Base-by-base conservation (phyloP, 208 protist species). In the Phytomonas francai region DNA sequence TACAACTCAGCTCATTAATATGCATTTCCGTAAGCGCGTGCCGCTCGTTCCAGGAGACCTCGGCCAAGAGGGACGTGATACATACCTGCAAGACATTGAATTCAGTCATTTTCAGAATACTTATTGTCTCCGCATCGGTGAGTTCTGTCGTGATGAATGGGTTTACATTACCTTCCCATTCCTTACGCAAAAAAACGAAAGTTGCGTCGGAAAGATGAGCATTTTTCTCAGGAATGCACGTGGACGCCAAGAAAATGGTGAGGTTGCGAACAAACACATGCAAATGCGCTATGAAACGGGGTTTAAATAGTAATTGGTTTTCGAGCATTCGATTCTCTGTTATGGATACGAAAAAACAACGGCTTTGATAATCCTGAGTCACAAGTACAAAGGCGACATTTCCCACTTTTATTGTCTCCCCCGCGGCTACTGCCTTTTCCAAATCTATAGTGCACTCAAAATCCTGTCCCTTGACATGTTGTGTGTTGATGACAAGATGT, bases 11-110 rank as follows among this genome's bases (percentile, higher is more conserved):
- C 11, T 78, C 59, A 0, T 70, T 76, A 27, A 89, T 63, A 31
- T 77, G 78, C 3, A 83, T 58, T n/a, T 64, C 74, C 9, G 73
- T 77, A 29, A 91, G 70, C 30, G 78, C 36, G 36, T 86, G 77
- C 39, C 74, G 77, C 36, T 87, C 79, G 70, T 85, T 92, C n/a
- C 65, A 30, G 19, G 78, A 80, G 36, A 65, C 39, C 30, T 61
- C 74, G 32, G 67, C 51, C 57, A 87, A 88, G 27, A 88, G 63
- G 25, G 76, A 80, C 30, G 74, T 32, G 6, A 83, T 57, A 6
- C 79, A 77, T 59, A 94, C 27, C 22, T 81, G 67, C 49, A 90
- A 22, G 19, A 94, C 28, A 67, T 94, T 86, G 22, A 92, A 27
- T 59, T 91, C 85, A 25, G 22, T 67, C 6, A 60, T 14, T 29